Evolutionary conservation across 164 flowering plant genomes (phyloP).

Genomic region (Vitis rupestris): DNA sequence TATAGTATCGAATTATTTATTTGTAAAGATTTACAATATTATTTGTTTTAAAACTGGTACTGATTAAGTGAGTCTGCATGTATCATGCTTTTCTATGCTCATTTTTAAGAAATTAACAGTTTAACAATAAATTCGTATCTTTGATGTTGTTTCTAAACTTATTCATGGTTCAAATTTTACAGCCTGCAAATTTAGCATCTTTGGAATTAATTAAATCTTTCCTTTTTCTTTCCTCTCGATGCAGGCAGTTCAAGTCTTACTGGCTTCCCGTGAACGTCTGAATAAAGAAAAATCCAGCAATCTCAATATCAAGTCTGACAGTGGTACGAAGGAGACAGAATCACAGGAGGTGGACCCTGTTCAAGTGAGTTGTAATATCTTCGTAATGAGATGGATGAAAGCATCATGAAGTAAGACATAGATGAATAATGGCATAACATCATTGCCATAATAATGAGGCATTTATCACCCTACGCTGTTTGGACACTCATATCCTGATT

Average conservation of each 20-base stretch:
- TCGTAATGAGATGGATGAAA: background rate
- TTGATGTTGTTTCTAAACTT: too few relatives aligned
- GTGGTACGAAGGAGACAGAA: constrained; percentile 18
- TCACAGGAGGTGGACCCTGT: constrained; percentile 53
- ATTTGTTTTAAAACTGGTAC: too few relatives aligned
- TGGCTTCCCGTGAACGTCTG: constrained; percentile 55
- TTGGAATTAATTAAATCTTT: background rate
- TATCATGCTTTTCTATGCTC: too few relatives aligned
- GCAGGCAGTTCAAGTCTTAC: constrained; percentile 83
- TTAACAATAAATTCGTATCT: too few relatives aligned
- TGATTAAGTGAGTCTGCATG: too few relatives aligned
- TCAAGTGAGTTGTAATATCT: constrained; percentile 53
- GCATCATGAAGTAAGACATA: too few relatives aligned
- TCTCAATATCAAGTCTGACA: constrained; percentile 21
- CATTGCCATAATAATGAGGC: background rate
- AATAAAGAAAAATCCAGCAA: constrained; percentile 28
- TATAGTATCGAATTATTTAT: too few relatives aligned
- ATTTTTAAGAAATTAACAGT: too few relatives aligned
- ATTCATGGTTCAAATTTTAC: background rate
- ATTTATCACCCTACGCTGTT: background rate
- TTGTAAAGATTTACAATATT: too few relatives aligned
- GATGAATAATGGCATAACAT: background rate
- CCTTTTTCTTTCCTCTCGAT: constrained; percentile 1
- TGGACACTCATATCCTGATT: background rate
- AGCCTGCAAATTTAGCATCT: background rate